Base-by-base conservation (phyloP, 768 basidiomycete species). In the Leccinum boreale region DNA sequence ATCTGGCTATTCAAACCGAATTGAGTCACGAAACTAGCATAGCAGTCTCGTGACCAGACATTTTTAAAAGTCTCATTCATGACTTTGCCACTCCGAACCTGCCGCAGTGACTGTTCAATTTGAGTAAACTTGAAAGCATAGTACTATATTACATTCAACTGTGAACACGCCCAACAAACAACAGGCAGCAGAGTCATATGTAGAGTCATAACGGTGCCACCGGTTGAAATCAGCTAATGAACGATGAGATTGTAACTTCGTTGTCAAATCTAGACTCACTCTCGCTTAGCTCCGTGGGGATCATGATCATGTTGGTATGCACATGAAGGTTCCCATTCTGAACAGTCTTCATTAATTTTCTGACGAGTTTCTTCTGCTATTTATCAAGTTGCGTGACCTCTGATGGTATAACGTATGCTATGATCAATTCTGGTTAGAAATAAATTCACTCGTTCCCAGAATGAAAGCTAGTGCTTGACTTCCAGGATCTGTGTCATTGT, bases 231-330 rank as follows among this genome's bases (percentile, higher is more conserved):
- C 3, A 28, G 51, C 28, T 29, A 29, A 29, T 9, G 28, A 29
- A 29, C 28, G 28, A 15, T 67, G 28, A 29, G 28, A 29, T 29
- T 88, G 61, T 58, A 95, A 95, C 57, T 85, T 89, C 50, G 89
- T 85, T 44, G 96, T 87, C 65, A 4, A 42, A 35, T 17, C 4
- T 17, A 29, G 3, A 39, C 60, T 24, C 15, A 70, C 67, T 61
- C 21, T 67, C 60, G 50, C 61, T 61, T 19, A 69, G 52, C 15
- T 61, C 62, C 39, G 67, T 5, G 28, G 70, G 21, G 0, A 67
- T 67, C 53, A 67, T 46, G 4, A 68, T 70, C 10, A 65, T 58
- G 24, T 63, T 60, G 4, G 60, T 69, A 17, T 68, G 67, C n/a
- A 60, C 68, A n/a, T 48, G 56, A n/a, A 47, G 23, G 29, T 55